Evolutionary conservation across 495 filamentous ascomycete species (phyloP).

Genomic region (Lepraria neglecta): DNA sequence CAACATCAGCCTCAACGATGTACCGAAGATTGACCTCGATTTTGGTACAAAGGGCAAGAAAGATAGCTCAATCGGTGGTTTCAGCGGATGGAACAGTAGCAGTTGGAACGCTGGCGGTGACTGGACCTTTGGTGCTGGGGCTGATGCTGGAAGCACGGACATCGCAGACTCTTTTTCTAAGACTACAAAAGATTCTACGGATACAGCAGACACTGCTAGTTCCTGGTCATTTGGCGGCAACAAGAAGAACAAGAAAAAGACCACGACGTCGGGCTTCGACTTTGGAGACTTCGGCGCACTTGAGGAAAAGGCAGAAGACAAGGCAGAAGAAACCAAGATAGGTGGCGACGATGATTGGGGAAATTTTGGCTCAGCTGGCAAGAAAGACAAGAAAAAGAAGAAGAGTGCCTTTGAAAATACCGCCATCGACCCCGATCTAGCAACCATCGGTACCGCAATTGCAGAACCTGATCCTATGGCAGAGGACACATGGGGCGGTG

Average conservation of each 20-base stretch:
- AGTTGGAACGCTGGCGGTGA: constrained; percentile 38
- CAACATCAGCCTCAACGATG: constrained; percentile 41
- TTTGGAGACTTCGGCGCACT: constrained; percentile 41
- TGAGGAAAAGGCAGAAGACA: constrained; percentile 27
- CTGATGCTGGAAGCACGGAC: constrained; percentile 22
- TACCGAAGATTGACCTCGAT: constrained; percentile 43
- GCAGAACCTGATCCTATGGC: constrained; percentile 23
- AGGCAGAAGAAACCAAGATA: constrained; percentile 23
- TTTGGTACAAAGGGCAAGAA: constrained; percentile 37
- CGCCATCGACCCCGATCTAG: constrained; percentile 16
- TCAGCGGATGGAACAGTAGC: constrained; percentile 42
- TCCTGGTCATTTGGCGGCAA: constrained; percentile 36
- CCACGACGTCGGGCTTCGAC: constrained; percentile 40
- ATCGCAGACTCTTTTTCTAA: constrained; percentile 30
- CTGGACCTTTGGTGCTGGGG: constrained; percentile 32
- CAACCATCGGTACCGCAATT: constrained; percentile 23
- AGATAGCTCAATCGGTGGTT: constrained; percentile 35
- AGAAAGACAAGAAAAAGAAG: constrained; percentile 31
- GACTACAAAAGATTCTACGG: constrained; percentile 33
- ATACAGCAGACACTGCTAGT: constrained; percentile 19
- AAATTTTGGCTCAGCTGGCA: constrained; percentile 18
- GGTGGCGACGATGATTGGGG: constrained; percentile 23
- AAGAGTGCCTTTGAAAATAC: constrained; percentile 25
- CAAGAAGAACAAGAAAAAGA: constrained; percentile 37
- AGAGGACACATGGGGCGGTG: constrained; percentile 22